Conservation (phyloP, 2,329 filamentous ascomycete species). For the Drechslerella coelobrocha region DNA sequence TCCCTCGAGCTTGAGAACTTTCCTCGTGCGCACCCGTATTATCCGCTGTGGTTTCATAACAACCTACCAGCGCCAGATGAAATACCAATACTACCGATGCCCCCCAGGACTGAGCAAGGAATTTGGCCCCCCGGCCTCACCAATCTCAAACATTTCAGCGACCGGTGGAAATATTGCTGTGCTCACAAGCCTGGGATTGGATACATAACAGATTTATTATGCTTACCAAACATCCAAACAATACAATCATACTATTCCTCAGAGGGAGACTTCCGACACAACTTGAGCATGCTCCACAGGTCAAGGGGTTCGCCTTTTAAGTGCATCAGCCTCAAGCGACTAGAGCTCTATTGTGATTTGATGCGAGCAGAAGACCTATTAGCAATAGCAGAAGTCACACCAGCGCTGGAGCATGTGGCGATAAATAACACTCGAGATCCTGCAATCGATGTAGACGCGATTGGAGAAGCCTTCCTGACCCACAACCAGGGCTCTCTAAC, state of each 20-base stretch:
- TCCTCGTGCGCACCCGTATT: no score
- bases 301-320: not conserved
- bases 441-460: not conserved
- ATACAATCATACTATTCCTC: not conserved
- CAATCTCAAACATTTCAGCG: conserved; percentile 6
- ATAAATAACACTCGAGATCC: not conserved
- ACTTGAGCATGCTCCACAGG: not conserved
- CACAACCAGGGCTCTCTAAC: not conserved
- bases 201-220: not conserved
- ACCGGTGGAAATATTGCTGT: not conserved
- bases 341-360: not conserved
- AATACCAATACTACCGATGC: no score
- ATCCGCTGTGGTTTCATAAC: no score
- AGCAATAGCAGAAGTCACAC: not conserved
- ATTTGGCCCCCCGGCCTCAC: not conserved
- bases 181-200: not conserved
- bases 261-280: not conserved
- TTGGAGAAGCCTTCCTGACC: conserved; percentile 4
- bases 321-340: not conserved
- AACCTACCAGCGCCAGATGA: no score
- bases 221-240: not conserved
- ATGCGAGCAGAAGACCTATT: not conserved
- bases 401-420: conserved; percentile 2
- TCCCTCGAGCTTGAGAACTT: no score
- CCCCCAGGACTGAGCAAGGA: not conserved